Conservation (phyloP, 768 basidiomycete genomes). For the Dentipellis sp. region DNA sequence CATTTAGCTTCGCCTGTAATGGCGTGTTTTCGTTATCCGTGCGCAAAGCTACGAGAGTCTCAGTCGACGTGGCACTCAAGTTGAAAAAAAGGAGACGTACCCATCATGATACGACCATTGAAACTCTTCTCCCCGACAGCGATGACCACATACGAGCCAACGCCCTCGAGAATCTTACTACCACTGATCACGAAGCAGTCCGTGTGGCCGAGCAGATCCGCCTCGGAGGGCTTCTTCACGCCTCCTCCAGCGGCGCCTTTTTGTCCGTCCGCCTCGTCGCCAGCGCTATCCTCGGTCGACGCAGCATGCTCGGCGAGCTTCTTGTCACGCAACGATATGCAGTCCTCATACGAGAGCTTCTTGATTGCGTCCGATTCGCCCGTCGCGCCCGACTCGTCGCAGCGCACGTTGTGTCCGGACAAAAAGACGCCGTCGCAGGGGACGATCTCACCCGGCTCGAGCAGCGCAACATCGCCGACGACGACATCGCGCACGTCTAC, state of each 20-base stretch:
- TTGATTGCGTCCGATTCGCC: constrained; percentile 95
- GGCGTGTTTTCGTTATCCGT: constrained; percentile 87
- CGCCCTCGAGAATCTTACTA: constrained; percentile 89
- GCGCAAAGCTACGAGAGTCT: constrained; percentile 54
- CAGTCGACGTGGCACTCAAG: background rate
- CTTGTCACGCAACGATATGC: constrained; percentile 38
- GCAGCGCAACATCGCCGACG: constrained; percentile 84
- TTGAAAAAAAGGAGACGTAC: constrained; percentile 33
- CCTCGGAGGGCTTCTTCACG: constrained; percentile 12
- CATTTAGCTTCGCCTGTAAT: constrained; percentile 87
- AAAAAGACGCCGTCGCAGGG: constrained; percentile 96
- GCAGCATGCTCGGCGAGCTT: constrained; percentile 12
- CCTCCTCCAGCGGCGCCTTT: constrained; percentile 23
- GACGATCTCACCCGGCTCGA: constrained; percentile 93
- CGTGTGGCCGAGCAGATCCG: constrained; percentile 39
- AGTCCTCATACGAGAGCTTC: constrained; percentile 74
- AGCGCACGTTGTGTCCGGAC: constrained; percentile 85
- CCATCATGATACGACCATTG: constrained; percentile 97
- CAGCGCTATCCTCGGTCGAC: background rate
- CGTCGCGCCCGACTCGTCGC: constrained; percentile 94
- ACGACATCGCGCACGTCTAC: constrained; percentile 61
- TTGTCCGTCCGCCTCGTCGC: constrained; percentile 12
- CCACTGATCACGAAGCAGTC: constrained; percentile 93
- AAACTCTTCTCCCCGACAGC: constrained; percentile 90
- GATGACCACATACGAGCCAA: constrained; percentile 87